Evolutionary conservation across 805 yeast species (phyloP), one percentile per base, ranked within the genome.

Genomic region (Danielia reshetovae): DNA sequence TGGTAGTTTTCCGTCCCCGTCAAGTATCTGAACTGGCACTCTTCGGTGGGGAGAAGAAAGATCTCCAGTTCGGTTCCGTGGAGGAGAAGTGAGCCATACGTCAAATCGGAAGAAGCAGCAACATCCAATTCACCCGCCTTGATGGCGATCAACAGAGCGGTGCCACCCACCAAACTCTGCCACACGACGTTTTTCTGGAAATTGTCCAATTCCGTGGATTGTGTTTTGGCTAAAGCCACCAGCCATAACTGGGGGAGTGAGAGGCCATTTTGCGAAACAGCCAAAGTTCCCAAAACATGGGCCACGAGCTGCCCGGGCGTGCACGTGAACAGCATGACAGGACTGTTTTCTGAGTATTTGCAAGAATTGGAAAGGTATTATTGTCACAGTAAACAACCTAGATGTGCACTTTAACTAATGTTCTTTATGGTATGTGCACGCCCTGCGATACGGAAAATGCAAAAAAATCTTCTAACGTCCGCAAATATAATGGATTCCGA

Each of bases 21-120:
- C 26, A 83, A 55, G 31, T 65, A 68, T 12, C 66, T 48, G 69
- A 84, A 81, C 46, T 77, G 77, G 25, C 71, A 71, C 35, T 75
- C 79, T 18, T 75, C 74, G 4, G 69, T 62, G 3, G 82, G 74
- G 12, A 46, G 40, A 4, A 67, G 40, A 8, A 12, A 17, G 36
- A 29, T 48, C 49, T 38, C 50, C 37, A 13, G 42, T 29, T 27
- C 51, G 24, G 42, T 22, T 24, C 46, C 44, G 16, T 15, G 42
- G 24, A 26, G 37, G 18, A 42, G 30, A 7, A 40, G 36, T 7
- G 27, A 30, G 16, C 39, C 45, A 21, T 29, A 36, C 9, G 38
- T n/a, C 9, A 43, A 34, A n/a, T 34, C 35, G 2, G 28, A 30
- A 12, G 33, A 23, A 4, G 29, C 30, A 7, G 22, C 22, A 19